phyloP scores from a whole-genome alignment of 441 rosid genomes.

The Breynia disticha region DNA sequence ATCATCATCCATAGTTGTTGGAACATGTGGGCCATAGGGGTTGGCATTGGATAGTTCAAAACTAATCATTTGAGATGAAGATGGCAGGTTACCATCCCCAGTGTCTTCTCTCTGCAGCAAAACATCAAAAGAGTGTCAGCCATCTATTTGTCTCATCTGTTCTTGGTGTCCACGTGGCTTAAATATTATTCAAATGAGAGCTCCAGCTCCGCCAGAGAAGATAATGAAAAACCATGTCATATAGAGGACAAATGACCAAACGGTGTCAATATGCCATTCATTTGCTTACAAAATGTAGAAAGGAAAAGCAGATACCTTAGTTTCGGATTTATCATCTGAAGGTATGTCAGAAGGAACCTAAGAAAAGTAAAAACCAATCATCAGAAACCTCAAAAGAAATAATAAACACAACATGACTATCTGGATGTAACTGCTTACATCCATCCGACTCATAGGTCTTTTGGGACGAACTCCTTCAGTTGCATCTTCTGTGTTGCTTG shows the following conservation, averaged over 20 bases:
- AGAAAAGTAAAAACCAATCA: conserved; percentile 13
- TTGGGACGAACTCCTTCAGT: conserved; percentile 58
- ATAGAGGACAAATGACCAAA: no score
- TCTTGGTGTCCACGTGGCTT: no score
- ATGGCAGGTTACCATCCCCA: conserved; percentile 28
- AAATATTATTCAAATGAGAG: no score
- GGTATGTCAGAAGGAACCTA: conserved; percentile 79
- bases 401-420: not conserved
- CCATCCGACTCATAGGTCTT: conserved; percentile 92
- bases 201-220: not conserved
- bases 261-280: no score
- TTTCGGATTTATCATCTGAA: conserved; percentile 25
- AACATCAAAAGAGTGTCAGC: conserved; percentile 17
- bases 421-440: conserved; percentile 44
- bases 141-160: no score
- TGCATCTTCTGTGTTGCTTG: conserved; percentile 52
- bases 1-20: conserved; percentile 46
- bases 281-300: no score
- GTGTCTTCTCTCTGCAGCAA: conserved; percentile 45
- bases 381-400: not conserved
- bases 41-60: conserved; percentile 59
- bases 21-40: conserved; percentile 56
- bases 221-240: no score
- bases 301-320: conserved; percentile 27
- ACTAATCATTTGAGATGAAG: conserved; percentile 73